phyloP scores from a whole-genome alignment of 306 rosid species.

The Rubus parviflorus region DNA sequence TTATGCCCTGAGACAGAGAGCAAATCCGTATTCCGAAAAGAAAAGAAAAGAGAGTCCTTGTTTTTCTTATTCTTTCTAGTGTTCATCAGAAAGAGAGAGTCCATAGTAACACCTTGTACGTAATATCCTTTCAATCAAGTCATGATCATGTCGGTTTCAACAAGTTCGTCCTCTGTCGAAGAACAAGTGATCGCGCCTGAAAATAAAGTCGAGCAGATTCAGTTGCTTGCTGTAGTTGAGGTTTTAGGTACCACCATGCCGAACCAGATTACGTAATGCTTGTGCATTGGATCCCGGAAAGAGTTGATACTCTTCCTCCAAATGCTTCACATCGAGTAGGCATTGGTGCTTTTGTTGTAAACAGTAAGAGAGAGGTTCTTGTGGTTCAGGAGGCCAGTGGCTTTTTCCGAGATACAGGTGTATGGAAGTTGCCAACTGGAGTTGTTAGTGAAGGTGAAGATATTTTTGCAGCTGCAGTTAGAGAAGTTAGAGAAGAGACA shows the following conservation, averaged over 20 bases:
- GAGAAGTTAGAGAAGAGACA: conserved; percentile 92
- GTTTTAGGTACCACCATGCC: conserved; percentile 85
- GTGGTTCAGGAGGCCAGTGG: conserved; percentile 80
- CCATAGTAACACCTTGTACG: too few relatives aligned
- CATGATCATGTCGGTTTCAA: conserved; percentile 30
- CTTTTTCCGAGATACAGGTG: conserved; percentile 48
- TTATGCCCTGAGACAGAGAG: too few relatives aligned
- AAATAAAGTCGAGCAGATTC: conserved; percentile 13
- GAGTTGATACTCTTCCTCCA: conserved; percentile 55
- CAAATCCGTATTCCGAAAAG: too few relatives aligned
- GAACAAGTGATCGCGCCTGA: conserved; percentile 23
- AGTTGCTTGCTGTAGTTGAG: conserved; percentile 47
- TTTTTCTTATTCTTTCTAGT: too few relatives aligned
- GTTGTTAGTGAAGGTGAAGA: conserved; percentile 81
- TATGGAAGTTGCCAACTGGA: conserved; percentile 91
- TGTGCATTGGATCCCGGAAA: conserved; percentile 66
- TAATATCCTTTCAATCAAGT: conserved; percentile 23
- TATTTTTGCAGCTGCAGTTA: conserved; percentile 59
- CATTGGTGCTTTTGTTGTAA: conserved; percentile 78
- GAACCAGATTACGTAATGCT: conserved; percentile 80
- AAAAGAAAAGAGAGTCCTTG: too few relatives aligned
- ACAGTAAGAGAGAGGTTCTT: conserved; percentile 59
- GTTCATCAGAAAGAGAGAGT: too few relatives aligned
- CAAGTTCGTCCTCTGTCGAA: conserved; percentile 20
- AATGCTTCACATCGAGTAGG: conserved; percentile 84